Conservation (phyloP, 2,329 filamentous ascomycete species). For the Diplocarpon rosae region DNA sequence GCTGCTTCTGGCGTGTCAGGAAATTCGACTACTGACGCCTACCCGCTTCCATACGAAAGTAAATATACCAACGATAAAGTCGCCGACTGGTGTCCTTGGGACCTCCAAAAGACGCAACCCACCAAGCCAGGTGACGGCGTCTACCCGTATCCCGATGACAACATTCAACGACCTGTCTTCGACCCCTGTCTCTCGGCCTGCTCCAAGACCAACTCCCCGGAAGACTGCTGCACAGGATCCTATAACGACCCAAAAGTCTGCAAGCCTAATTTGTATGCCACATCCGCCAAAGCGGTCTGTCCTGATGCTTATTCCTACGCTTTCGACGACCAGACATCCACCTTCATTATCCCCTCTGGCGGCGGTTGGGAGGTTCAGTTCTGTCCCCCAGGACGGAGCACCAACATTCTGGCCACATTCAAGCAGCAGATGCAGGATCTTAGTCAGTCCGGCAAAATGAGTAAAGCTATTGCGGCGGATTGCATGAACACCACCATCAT, state of each 20-base stretch:
- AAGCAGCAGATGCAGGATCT: conserved; percentile 38
- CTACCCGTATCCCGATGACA: conserved; percentile 71
- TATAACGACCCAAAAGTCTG: conserved; percentile 55
- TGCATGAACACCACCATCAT: conserved; percentile 27
- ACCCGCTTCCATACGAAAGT: conserved; percentile 56
- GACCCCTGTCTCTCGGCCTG: conserved; percentile 72
- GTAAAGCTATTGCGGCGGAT: conserved; percentile 25
- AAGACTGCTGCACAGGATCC: conserved; percentile 66
- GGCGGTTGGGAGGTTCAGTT: conserved; percentile 72
- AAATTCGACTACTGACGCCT: conserved; percentile 46
- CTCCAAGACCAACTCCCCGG: conserved; percentile 51
- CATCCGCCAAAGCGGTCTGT: conserved; percentile 61
- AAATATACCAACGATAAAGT: conserved; percentile 45
- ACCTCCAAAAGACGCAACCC: conserved; percentile 58
- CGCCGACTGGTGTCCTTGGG: conserved; percentile 69
- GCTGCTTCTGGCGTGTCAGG: conserved; percentile 35
- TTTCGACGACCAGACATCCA: conserved; percentile 46
- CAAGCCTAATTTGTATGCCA: conserved; percentile 56
- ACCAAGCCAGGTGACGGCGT: conserved; percentile 62
- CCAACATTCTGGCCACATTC: conserved; percentile 45
- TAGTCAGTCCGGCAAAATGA: conserved; percentile 33
- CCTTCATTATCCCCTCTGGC: conserved; percentile 53
- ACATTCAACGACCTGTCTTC: conserved; percentile 58
- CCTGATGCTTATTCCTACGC: conserved; percentile 79
- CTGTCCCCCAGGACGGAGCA: conserved; percentile 54